These are phyloP conservation scores for Trametes cubensis DNA, from an alignment of 768 basidiomycete genomes.

Conservation along the genomic window DNA sequence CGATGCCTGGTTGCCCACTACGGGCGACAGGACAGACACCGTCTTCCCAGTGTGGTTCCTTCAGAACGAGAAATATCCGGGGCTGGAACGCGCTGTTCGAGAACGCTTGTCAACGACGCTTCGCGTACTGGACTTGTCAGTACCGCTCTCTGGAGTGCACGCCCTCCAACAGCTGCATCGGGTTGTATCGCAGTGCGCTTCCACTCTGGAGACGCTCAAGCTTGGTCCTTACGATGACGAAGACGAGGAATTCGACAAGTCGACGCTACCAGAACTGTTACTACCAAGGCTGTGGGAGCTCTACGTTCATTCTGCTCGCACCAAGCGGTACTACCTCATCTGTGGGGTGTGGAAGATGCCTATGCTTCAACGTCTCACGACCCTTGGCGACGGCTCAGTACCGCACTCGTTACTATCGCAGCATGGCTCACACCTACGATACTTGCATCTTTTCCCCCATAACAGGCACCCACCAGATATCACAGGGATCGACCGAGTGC, in stretches of 20 bases:
- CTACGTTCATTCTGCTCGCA: neutral
- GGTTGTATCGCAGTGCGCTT: no score
- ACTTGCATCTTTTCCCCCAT: conserved; percentile 1
- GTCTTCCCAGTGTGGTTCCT: no score
- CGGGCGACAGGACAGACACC: no score
- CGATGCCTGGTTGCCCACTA: no score
- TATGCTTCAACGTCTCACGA: conserved; percentile 2
- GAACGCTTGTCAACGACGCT: neutral
- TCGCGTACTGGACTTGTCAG: neutral
- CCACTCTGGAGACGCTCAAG: neutral
- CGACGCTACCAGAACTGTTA: neutral
- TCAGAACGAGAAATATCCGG: no score
- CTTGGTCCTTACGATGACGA: neutral
- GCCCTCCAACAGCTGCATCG: no score
- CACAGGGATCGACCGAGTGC: no score
- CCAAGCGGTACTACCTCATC: neutral
- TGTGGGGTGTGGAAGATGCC: conserved; percentile 2
- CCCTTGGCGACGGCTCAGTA: neutral
- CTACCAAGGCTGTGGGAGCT: conserved; percentile 1
- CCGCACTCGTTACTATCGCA: neutral
- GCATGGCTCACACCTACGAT: conserved; percentile 13
- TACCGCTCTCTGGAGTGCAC: neutral
- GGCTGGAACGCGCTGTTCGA: no score
- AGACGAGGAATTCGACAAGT: neutral
- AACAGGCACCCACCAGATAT: neutral